Percentiles rank a stretch among this genome's conserved stretches.
phyloP scores from a whole-genome alignment of 2,329 filamentous ascomycete genomes.

The Epichloe bromicola region DNA sequence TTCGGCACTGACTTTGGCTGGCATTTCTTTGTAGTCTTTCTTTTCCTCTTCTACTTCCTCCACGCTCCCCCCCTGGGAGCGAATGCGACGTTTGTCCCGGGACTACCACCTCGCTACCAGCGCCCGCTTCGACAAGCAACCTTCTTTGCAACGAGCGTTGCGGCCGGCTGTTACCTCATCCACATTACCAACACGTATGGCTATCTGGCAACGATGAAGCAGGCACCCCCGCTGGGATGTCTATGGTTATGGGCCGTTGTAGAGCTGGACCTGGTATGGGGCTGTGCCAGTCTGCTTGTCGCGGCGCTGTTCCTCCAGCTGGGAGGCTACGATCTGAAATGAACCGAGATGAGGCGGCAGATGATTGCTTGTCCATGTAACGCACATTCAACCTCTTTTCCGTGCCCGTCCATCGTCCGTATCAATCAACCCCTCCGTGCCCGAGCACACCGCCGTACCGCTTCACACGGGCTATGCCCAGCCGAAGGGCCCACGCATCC shows the following conservation, averaged over 20 bases:
- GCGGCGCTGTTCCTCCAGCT: conserved; percentile 33
- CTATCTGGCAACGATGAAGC: conserved; percentile 86
- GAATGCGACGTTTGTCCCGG: conserved; percentile 35
- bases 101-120: conserved; percentile 33
- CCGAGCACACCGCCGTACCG: too few species aligned
- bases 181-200: conserved; percentile 65
- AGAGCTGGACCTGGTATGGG: conserved; percentile 63
- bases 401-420: too few species aligned
- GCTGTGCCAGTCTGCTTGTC: conserved; percentile 39
- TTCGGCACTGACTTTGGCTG: too few species aligned
- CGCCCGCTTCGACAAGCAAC: conserved; percentile 39
- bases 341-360: background rate
- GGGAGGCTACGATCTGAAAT: conserved; percentile 34
- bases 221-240: conserved; percentile 74
- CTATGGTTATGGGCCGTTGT: conserved; percentile 90
- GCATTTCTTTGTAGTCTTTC: conserved; percentile 31
- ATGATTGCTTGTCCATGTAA: too few species aligned
- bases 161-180: conserved; percentile 66
- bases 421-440: too few species aligned
- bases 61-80: conserved; percentile 34
- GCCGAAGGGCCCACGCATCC: too few species aligned
- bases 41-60: conserved; percentile 41
- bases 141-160: conserved; percentile 50
- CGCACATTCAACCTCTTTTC: too few species aligned
- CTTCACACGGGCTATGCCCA: too few species aligned